Evolutionary conservation across 2,329 filamentous ascomycete genomes (phyloP).

Genomic region (Ophiognomonia clavigignenti-juglandacearum): DNA sequence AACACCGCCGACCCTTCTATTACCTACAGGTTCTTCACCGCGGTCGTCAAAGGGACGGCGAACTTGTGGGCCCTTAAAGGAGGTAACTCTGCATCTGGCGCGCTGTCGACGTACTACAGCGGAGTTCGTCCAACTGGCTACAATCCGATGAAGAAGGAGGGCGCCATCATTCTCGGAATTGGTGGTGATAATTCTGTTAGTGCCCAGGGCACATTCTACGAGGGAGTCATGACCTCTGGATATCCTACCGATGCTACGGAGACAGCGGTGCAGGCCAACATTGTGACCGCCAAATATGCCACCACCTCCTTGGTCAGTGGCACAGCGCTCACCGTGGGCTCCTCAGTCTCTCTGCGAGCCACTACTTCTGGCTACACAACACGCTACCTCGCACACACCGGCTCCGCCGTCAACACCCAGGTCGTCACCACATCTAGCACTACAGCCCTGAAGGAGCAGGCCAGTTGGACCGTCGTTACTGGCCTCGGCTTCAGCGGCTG

Average conservation of each 20-base stretch:
- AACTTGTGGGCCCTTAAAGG: conserved; percentile 57
- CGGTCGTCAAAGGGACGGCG: conserved; percentile 50
- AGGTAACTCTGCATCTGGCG: conserved; percentile 48
- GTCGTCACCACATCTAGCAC: conserved; percentile 47
- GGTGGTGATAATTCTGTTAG: conserved; percentile 60
- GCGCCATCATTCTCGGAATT: conserved; percentile 64
- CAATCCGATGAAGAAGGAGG: conserved; percentile 60
- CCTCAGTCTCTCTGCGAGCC: conserved; percentile 41
- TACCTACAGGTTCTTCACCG: conserved; percentile 50
- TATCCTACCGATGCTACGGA: conserved; percentile 58
- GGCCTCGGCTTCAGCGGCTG: conserved; percentile 54
- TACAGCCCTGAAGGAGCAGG: conserved; percentile 43
- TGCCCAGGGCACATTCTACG: conserved; percentile 60
- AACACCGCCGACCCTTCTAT: conserved; percentile 51
- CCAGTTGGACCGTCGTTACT: conserved; percentile 48
- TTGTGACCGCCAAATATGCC: conserved; percentile 55
- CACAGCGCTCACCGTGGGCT: conserved; percentile 39
- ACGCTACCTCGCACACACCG: conserved; percentile 48
- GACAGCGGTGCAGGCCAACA: conserved; percentile 52
- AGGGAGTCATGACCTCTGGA: conserved; percentile 59
- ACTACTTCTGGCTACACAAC: conserved; percentile 51
- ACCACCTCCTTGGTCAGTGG: conserved; percentile 42
- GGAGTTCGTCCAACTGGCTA: conserved; percentile 55
- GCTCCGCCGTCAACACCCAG: conserved; percentile 47
- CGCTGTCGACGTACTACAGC: conserved; percentile 53